Evolutionary conservation across 305 asterid species (phyloP), one percentile per base, ranked within the genome.

Genomic region (Plantago lanceolata): DNA sequence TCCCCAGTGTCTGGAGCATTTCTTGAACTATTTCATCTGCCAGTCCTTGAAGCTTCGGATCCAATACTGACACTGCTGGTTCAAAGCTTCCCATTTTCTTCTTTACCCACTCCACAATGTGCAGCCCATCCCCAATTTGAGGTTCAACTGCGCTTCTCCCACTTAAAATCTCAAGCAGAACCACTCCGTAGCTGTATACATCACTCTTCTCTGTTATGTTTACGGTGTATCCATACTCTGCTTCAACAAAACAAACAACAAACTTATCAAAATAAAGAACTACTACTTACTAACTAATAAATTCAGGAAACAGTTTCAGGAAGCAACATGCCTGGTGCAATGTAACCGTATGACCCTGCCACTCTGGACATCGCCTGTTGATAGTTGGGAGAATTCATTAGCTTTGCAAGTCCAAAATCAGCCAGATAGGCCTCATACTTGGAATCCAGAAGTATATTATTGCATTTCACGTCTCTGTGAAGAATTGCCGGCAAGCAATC

Each of bases 61-160:
- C 96, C 4, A 91, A 85, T 53, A 91, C 66, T 1, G 94, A 59
- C 48, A 78, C 73, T 21, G 95, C 95, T 33, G 98, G 98, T 61
- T 91, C 98, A 55, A 69, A 91, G 85, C 96, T 88, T 68, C 95
- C 96, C 96, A 91, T 91, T 78, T 89, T 91, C 86, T 80, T 88
- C 88, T 81, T 86, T 59, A 86, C 96, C 98, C 98, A 89, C 69
- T 91, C 98, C 50, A 91, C 96, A 4, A 91, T 89, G 78, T 91
- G 98, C 45, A 82, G 81, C 12, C 96, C 96, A 29, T 91, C 95
- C 2, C 90, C 96, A 21, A 81, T 74, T 67, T 83, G 96, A 31
- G 92, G 78, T 49, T 83, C 96, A 2, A 90, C 84, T 0, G 89
- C 97, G 2, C 95, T 88, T 4, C 96, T 80, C 15, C 96, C 95